Evolutionary conservation across 257 asterid genomes (phyloP).

Genomic region (Capsicum baccatum): DNA sequence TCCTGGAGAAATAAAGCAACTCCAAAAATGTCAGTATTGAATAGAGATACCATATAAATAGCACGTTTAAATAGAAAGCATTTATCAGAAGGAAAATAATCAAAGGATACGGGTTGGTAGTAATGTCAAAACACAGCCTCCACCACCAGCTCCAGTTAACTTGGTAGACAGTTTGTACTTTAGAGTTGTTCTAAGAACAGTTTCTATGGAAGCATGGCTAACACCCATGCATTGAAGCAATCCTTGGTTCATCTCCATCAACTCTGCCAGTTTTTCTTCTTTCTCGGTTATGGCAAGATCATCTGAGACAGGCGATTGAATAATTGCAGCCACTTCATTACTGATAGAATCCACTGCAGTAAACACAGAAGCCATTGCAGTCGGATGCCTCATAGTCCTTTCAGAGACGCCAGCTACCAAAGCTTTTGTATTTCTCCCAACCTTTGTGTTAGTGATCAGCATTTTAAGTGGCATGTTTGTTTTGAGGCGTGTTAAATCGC

Average conservation of each 20-base stretch:
- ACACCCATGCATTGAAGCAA: constrained; percentile 96
- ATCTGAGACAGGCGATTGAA: constrained; percentile 79
- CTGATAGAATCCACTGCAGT: constrained; percentile 89
- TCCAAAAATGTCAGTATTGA: neutral
- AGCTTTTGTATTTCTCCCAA: constrained; percentile 88
- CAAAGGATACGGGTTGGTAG: constrained; percentile 88
- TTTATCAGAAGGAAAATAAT: constrained; percentile 26
- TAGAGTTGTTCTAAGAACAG: constrained; percentile 71
- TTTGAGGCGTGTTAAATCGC: constrained; percentile 77
- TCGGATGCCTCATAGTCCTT: constrained; percentile 72
- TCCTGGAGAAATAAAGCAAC: neutral
- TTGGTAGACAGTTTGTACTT: constrained; percentile 83
- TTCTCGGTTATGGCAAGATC: constrained; percentile 91
- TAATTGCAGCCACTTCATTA: constrained; percentile 75
- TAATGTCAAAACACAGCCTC: constrained; percentile 94
- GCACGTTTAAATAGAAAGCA: neutral
- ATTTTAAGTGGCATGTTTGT: constrained; percentile 93
- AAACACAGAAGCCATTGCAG: constrained; percentile 81
- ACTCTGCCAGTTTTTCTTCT: constrained; percentile 83
- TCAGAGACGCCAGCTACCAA: constrained; percentile 86
- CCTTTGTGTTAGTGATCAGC: constrained; percentile 92
- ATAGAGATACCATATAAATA: neutral
- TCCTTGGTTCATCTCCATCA: constrained; percentile 97
- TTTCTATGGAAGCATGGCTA: constrained; percentile 87
- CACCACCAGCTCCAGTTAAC: constrained; percentile 99